These are phyloP conservation scores for Rubroshorea leprosula DNA, from an alignment of 345 rosid species.

Conservation along the genomic window DNA sequence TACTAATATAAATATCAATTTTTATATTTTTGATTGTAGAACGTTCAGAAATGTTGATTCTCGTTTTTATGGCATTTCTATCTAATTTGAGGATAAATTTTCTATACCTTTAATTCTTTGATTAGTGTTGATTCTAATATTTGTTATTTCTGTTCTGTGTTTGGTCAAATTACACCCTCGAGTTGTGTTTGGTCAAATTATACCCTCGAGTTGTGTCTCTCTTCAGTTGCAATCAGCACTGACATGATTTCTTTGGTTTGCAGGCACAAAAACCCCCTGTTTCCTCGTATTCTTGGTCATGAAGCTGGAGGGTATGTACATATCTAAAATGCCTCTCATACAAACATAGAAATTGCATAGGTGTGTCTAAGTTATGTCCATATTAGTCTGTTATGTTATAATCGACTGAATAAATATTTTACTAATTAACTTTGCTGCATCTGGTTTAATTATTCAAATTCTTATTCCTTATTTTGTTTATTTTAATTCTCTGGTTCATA, in stretches of 20 bases:
- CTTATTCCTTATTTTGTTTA: too few species aligned
- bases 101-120: too few species aligned
- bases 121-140: background rate
- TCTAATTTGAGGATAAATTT: too few species aligned
- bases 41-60: background rate
- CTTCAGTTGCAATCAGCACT: background rate
- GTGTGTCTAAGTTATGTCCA: background rate
- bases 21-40: too few species aligned
- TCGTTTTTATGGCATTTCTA: background rate
- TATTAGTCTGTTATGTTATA: too few species aligned
- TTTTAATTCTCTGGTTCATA: background rate
- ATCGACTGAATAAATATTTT: too few species aligned
- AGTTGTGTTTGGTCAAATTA: too few species aligned
- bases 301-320: slow-evolving; percentile 22
- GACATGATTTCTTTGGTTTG: background rate
- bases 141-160: background rate
- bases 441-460: too few species aligned
- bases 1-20: too few species aligned
- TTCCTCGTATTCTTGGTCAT: slow-evolving; percentile 29
- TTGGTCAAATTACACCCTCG: too few species aligned
- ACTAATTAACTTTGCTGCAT: too few species aligned
- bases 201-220: background rate
- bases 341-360: background rate
- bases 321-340: background rate
- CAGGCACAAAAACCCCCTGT: slow-evolving; percentile 24